Base-by-base conservation (phyloP, 2,329 filamentous ascomycete genomes). In the Penicillium polonicum region DNA sequence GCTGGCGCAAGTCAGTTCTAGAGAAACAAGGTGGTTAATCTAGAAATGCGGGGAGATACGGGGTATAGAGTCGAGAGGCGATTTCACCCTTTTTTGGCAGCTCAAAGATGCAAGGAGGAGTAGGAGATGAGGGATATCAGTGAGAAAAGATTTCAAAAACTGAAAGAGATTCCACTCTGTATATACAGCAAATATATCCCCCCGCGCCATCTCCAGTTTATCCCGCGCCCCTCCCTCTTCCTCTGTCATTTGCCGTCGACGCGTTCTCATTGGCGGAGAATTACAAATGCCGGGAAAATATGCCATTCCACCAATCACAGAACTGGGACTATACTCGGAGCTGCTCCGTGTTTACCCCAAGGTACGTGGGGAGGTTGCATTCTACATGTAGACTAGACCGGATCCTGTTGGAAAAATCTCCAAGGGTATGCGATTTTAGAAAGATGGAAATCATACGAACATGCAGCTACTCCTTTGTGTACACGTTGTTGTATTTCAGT, bases 241-340 rank as follows among this genome's bases (percentile, higher is more conserved):
- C 12, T 35, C 17, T 21, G 13, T 21, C 36, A 50, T 50, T 45
- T 33, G n/a, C 19, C 36, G 38, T 13, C 12, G 12, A 31, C 5
- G 27, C 27, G 17, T 17, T 48, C 17, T 59, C 4, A 67, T 71
- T 72, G 70, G 66, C 43, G 70, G 70, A 58, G 13, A 45, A 55
- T 55, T 49, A 2, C 17, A 23, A 17, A 29, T 43, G 33, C 21
- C 53, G 58, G 58, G 58, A 52, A 64, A 65, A 45, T 60, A 46
- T 2, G 19, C 57, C 60, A 60, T 57, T 67, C 70, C 70, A 61
- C 64, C 70, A 71, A 68, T 63, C 27, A 60, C 3, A 45, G 13
- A 2, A 0, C 8, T 13, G 33, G 17, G 5, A 29, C 21, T 41
- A 27, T 25, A n/a, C 35, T 62, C 61, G 64, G 64, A 63, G 57